Evolutionary conservation across 208 protist species (phyloP).

Genomic region (Blechomonas ayalai): DNA sequence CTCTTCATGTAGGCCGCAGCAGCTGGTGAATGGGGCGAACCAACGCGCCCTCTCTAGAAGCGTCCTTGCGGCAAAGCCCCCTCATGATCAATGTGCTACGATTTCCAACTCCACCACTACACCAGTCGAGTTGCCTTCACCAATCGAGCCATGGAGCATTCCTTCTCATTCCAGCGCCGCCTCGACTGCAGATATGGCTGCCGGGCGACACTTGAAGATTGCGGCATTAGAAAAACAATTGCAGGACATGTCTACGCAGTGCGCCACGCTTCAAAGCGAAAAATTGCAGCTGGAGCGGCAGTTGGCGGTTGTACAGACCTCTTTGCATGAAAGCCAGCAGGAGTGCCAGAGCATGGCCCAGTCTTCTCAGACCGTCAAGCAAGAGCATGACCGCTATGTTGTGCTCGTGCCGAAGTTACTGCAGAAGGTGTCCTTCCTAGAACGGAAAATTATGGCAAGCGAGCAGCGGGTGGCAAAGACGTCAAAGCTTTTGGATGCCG

Average conservation of each 20-base stretch:
- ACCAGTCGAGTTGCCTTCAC: no score
- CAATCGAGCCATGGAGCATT: no score
- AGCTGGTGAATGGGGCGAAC: no score
- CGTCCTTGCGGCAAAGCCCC: no score
- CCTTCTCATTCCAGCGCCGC: no score
- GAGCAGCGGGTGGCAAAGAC: not conserved
- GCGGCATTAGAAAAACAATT: conserved; percentile 1
- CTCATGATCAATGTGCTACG: no score
- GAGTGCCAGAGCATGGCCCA: conserved; percentile 11
- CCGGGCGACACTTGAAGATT: no score
- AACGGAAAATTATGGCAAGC: conserved; percentile 9
- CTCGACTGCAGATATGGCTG: no score
- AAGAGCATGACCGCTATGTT: conserved; percentile 34
- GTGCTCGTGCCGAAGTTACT: conserved; percentile 34
- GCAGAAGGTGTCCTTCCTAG: conserved; percentile 27
- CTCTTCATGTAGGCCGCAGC: no score
- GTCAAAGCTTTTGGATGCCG: no score
- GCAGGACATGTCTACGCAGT: conserved; percentile 1
- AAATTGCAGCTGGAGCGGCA: conserved; percentile 10
- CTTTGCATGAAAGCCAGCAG: conserved; percentile 21
- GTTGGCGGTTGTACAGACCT: conserved; percentile 5
- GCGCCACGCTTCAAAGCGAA: not conserved
- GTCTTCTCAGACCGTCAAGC: conserved; percentile 10
- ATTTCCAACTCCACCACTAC: no score
- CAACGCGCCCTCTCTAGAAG: no score